Evolutionary conservation across 1,139 yeast genomes (phyloP), one percentile per base, ranked within the genome.

Genomic region (Citeromyces hawaiiensis): DNA sequence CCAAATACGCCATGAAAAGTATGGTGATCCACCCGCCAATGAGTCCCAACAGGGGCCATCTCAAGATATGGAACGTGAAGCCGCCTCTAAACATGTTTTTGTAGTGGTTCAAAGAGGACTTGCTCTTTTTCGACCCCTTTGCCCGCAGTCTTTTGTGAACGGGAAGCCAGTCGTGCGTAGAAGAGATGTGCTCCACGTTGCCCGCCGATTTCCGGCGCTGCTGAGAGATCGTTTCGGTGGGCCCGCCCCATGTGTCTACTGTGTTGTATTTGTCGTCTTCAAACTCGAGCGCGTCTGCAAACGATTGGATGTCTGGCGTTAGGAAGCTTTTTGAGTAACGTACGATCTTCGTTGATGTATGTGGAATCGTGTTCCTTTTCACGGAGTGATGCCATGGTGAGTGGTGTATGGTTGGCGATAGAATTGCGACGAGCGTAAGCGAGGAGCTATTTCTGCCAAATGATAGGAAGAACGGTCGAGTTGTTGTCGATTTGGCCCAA

Each of bases 101-200:
- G 36, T 60, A 62, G 46, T 59, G 51, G 38, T 57, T 47, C 37
- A 54, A 57, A 39, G 49, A 49, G 41, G 48, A 44, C 38, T 46
- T 36, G 38, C 44, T 36, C 36, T 38, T 25, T 25, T 44, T 35
- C 34, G 38, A 35, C 33, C 35, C 41, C 38, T 40, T 18, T 41
- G 40, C 32, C 43, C 43, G 44, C 21, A 63, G 44, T 17, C 49
- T 48, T 39, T 53, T 56, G 35, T 66, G 61, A 3, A 76, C 60
- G 0, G 87, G 87, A 15, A 71, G 71, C 88, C 87, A 79, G 53
- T 80, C 87, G 46, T 71, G 72, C 47, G 70, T 68, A 2, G 86
- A 76, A 0, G 72, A 55, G 39, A 80, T 77, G 48, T 65, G 52
- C 39, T 63, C 66, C 8, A 60, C 42, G 48, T 16, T 38, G 36